Percentiles rank a stretch among this genome's conserved stretches.
Evolutionary conservation across 768 basidiomycete genomes (phyloP).

Genomic region (Leccinum ochraceum): DNA sequence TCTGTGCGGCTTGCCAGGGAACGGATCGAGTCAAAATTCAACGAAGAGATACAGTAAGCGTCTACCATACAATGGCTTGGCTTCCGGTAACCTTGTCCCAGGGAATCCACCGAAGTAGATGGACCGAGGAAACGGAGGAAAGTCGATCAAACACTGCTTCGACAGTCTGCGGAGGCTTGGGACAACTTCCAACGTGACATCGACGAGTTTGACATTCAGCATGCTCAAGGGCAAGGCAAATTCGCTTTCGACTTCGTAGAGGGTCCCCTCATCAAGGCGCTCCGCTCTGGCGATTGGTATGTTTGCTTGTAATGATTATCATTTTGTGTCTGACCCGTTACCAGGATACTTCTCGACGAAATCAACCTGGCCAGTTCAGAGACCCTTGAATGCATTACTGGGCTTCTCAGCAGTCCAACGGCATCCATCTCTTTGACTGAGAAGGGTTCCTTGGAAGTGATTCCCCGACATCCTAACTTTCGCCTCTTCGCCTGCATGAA

Average conservation of each 20-base stretch:
- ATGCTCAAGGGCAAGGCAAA: slow-evolving; percentile 84
- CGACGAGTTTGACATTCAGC: slow-evolving; percentile 82
- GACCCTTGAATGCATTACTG: slow-evolving; percentile 89
- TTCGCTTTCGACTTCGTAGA: slow-evolving; percentile 96
- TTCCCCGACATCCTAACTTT: slow-evolving; percentile 93
- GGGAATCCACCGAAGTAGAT: slow-evolving; percentile 37
- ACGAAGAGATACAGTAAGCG: slow-evolving; percentile 31
- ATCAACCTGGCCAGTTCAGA: slow-evolving; percentile 94
- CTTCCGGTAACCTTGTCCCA: not conserved
- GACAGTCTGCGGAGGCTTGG: slow-evolving; percentile 61
- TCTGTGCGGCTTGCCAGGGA: slow-evolving; percentile 68
- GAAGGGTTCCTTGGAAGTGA: slow-evolving; percentile 85
- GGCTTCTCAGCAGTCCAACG: slow-evolving; percentile 80
- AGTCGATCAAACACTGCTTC: slow-evolving; percentile 45
- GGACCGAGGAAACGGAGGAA: slow-evolving; percentile 72
- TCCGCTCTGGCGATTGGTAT: slow-evolving; percentile 89
- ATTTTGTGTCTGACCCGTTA: slow-evolving; percentile 1
- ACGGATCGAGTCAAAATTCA: slow-evolving; percentile 46
- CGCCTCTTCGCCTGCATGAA: slow-evolving; percentile 99
- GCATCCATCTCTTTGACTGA: slow-evolving; percentile 93
- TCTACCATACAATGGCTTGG: not conserved
- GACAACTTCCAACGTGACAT: slow-evolving; percentile 64
- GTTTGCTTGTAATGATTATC: slow-evolving; percentile 27
- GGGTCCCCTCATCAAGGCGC: slow-evolving; percentile 90
- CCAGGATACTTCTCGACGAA: slow-evolving; percentile 93